These are phyloP conservation scores for Colletotrichum tofieldiae DNA, from an alignment of 2,329 filamentous ascomycete genomes.

Conservation along the genomic window DNA sequence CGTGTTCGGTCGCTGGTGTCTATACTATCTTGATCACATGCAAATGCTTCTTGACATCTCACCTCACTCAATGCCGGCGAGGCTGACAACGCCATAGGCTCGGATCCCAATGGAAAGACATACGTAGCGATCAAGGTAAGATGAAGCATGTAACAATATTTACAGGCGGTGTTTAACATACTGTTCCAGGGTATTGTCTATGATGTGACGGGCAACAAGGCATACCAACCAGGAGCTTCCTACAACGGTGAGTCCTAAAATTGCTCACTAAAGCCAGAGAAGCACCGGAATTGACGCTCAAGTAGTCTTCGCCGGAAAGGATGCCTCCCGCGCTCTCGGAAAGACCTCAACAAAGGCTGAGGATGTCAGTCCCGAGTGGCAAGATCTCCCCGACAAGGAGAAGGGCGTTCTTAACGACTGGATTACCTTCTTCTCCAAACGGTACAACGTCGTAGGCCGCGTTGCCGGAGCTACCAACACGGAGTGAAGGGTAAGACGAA, in stretches of 20 bases:
- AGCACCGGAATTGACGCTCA: not conserved
- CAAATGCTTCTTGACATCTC: not conserved
- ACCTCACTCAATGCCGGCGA: not conserved
- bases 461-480: slow-evolving; percentile 74
- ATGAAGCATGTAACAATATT: not conserved
- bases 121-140: slow-evolving; percentile 80
- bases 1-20: not conserved
- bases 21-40: not conserved
- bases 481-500: slow-evolving; percentile 29
- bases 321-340: slow-evolving; percentile 92
- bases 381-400: slow-evolving; percentile 86
- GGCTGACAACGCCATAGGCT: slow-evolving; percentile 21
- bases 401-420: slow-evolving; percentile 90
- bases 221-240: slow-evolving; percentile 85
- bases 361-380: slow-evolving; percentile 87
- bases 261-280: not conserved
- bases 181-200: slow-evolving; percentile 85
- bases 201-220: slow-evolving; percentile 91
- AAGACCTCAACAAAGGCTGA: slow-evolving; percentile 89
- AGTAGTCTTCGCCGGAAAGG: slow-evolving; percentile 94
- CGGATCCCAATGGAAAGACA: slow-evolving; percentile 43
- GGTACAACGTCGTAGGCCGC: slow-evolving; percentile 90
- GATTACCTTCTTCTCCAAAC: slow-evolving; percentile 96
- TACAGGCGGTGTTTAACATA: not conserved
- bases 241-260: slow-evolving; percentile 80